Evolutionary conservation across 73 alveolate species (phyloP), one percentile per base, ranked within the genome.

Genomic region (Symbiodinium pilosum): DNA sequence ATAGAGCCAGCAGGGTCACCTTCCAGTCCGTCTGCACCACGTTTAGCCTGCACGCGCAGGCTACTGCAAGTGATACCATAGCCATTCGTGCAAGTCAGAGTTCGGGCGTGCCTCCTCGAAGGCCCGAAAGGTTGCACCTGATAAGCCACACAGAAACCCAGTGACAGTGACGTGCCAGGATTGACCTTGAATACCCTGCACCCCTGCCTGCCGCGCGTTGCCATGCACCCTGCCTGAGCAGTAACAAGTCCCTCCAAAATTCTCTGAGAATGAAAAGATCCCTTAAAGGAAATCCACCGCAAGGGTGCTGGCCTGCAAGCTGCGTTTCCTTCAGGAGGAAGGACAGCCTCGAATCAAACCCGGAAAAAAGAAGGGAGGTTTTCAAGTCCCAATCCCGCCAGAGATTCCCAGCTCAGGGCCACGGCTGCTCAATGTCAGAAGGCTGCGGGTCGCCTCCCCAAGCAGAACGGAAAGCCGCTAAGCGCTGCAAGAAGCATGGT

Each of bases 51-150:
- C 28, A 6, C 54, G 43, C 84, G 0, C 38, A 69, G 84, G 41
- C 5, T 21, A 18, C 39, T 12, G 24, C 84, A 69, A 69, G 39
- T 0, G n/a, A n/a, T 69, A 69, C 84, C 30, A 69, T 21, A 39
- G 84, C 24, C 41, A 30, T n/a, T 30, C 42, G 16, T 28, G 28
- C 32, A 5, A 7, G 4, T 4, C 34, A 69, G 21, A 21, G 84
- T 24, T 16, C 41, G 12, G 84, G 21, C 85, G 21, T 11, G 36
- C 95, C 95, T 88, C 40, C 97, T 41, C 12, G 97, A 91, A 32
- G 97, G 97, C 20, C 97, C 97, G 81, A 91, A 91, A 42, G 97
- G 97, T 32, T 91, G 97, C 38, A 91, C 97, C 97, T 91, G 77
- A 52, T 36, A 7, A 42, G n/a, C n/a, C n/a, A 42, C 44, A 3